phyloP scores from a whole-genome alignment of 2,329 filamentous ascomycete genomes.

The Penicillium sp. region DNA sequence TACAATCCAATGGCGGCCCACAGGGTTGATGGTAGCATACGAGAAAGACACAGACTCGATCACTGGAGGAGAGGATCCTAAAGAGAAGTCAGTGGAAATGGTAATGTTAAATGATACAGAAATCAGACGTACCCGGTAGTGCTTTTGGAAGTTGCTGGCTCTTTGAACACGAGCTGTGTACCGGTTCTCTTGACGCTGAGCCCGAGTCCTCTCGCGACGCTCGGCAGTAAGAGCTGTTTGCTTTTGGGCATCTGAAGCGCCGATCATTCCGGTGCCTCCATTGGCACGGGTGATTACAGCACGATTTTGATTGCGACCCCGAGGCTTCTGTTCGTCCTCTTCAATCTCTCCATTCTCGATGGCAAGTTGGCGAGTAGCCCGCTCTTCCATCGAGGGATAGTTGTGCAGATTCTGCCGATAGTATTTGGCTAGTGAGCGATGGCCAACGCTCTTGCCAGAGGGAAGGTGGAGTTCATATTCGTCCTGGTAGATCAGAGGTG shows the following conservation, averaged over 20 bases:
- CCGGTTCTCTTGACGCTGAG: conserved; percentile 56
- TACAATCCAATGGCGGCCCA: background rate
- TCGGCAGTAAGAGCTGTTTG: conserved; percentile 60
- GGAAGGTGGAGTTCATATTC: conserved; percentile 93
- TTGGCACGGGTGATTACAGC: conserved; percentile 62
- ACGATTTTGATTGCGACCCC: conserved; percentile 42
- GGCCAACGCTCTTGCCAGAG: conserved; percentile 80
- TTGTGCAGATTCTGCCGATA: conserved; percentile 87
- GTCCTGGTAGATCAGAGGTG: conserved; percentile 72
- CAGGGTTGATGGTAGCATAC: background rate
- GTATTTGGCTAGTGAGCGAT: conserved; percentile 80
- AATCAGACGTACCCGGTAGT: conserved; percentile 54
- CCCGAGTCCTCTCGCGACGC: conserved; percentile 61
- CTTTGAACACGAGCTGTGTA: conserved; percentile 67
- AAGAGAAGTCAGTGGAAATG: conserved; percentile 15
- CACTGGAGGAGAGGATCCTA: conserved; percentile 51
- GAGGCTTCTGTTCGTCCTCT: conserved; percentile 42
- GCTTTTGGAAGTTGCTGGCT: conserved; percentile 70
- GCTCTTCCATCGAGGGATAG: conserved; percentile 73
- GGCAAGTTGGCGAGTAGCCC: conserved; percentile 57
- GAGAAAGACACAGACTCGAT: conserved; percentile 15
- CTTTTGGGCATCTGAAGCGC: conserved; percentile 70
- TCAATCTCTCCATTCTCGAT: conserved; percentile 49
- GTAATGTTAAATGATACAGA: background rate
- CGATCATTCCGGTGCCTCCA: conserved; percentile 68